phyloP scores from a whole-genome alignment of 1,284 basidiomycete genomes.

The Puccinia novopanici region DNA sequence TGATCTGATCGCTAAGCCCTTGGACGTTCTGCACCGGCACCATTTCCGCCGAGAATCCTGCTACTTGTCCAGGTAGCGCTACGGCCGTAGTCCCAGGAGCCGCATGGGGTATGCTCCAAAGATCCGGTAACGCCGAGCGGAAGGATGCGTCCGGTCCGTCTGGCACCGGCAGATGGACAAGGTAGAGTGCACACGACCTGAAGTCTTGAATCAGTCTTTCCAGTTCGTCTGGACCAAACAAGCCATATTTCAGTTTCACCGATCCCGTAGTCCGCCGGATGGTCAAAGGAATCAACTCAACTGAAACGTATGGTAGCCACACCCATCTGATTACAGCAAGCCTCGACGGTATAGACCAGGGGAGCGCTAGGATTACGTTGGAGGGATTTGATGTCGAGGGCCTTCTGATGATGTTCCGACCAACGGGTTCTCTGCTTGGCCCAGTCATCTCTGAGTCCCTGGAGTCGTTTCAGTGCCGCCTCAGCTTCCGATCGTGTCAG shows the following conservation, averaged over 20 bases:
- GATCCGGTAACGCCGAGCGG: conserved; percentile 46
- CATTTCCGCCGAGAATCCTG: conserved; percentile 47
- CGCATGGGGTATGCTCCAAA: conserved; percentile 48
- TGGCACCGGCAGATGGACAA: conserved; percentile 48
- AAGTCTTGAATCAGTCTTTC: conserved; percentile 49
- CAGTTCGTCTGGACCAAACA: conserved; percentile 35
- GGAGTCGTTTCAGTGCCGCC: conserved; percentile 43
- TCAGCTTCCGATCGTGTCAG: conserved; percentile 47
- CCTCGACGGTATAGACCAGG: conserved; percentile 46
- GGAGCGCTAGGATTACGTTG: conserved; percentile 49
- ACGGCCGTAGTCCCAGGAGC: conserved; percentile 42
- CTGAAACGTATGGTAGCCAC: conserved; percentile 49
- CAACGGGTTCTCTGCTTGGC: conserved; percentile 43
- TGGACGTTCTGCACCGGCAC: conserved; percentile 32
- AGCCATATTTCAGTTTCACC: too few species aligned
- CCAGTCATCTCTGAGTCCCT: conserved; percentile 48
- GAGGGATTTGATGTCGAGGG: conserved; percentile 38
- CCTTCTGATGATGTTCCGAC: conserved; percentile 50
- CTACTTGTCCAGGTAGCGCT: conserved; percentile 46
- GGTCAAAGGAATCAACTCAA: conserved; percentile 28
- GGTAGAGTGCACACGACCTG: conserved; percentile 47
- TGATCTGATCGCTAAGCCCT: conserved; percentile 45
- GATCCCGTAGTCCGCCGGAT: too few species aligned
- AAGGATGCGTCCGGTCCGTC: conserved; percentile 49
- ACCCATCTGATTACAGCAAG: conserved; percentile 49